Conservation (phyloP, 1,139 yeast genomes). For the Geotrichum cucujoidarum region DNA sequence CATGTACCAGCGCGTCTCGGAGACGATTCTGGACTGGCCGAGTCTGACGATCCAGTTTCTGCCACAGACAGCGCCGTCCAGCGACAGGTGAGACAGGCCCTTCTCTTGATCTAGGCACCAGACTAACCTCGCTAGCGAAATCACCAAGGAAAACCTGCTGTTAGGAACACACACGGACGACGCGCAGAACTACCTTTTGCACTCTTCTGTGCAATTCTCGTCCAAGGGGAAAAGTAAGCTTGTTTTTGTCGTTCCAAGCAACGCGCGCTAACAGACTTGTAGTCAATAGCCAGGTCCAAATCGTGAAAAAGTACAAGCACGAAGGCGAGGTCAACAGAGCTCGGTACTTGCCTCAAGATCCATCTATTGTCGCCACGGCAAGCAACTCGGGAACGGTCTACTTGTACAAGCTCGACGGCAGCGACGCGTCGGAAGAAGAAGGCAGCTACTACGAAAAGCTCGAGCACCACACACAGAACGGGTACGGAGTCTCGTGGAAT, state of each 20-base stretch:
- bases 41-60: slow-evolving; percentile 42
- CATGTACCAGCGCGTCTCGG: slow-evolving; percentile 70
- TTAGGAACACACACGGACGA: slow-evolving; percentile 87
- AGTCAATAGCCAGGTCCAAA: slow-evolving; percentile 30
- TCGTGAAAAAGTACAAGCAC: slow-evolving; percentile 27
- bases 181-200: slow-evolving; percentile 68
- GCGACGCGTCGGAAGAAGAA: background rate
- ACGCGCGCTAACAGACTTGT: slow-evolving; percentile 45
- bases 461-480: slow-evolving; percentile 63
- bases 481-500: slow-evolving; percentile 71
- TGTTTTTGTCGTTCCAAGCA: slow-evolving; percentile 50
- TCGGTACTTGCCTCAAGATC: slow-evolving; percentile 76
- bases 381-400: slow-evolving; percentile 70
- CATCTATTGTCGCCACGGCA: slow-evolving; percentile 68
- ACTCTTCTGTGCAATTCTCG: slow-evolving; percentile 17
- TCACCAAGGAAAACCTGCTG: slow-evolving; percentile 43
- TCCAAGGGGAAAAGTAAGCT: slow-evolving; percentile 17
- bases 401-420: slow-evolving; percentile 38
- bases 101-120: background rate
- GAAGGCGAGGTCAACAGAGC: slow-evolving; percentile 53
- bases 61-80: slow-evolving; percentile 26
- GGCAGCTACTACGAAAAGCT: slow-evolving; percentile 32
- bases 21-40: slow-evolving; percentile 64
- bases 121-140: slow-evolving; percentile 18
- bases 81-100: slow-evolving; percentile 5